phyloP scores from a whole-genome alignment of 257 asterid species.

The Marsdenia floribunda region DNA sequence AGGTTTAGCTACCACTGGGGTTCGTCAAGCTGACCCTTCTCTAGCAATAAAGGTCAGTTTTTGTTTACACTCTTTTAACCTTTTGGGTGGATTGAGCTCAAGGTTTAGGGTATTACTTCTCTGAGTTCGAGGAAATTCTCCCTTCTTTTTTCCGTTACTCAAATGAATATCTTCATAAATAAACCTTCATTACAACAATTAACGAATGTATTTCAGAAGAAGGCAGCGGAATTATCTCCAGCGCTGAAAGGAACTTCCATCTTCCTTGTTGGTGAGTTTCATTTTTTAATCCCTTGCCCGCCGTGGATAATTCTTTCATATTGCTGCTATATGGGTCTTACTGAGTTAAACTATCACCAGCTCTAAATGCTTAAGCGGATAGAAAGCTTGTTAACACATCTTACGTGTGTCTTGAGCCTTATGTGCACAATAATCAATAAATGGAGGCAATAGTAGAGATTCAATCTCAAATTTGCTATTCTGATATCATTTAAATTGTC shows the following conservation, averaged over 20 bases:
- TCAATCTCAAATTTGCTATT: too few species aligned
- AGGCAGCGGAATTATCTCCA: slow-evolving; percentile 57
- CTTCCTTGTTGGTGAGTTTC: slow-evolving; percentile 74
- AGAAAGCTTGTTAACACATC: too few species aligned
- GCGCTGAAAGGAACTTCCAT: slow-evolving; percentile 79
- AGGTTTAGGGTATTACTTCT: too few species aligned
- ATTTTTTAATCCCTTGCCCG: background rate
- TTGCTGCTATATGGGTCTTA: background rate
- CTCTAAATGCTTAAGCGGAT: too few species aligned
- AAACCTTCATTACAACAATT: too few species aligned
- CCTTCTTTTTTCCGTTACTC: background rate
- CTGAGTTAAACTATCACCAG: too few species aligned
- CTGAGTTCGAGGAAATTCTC: background rate
- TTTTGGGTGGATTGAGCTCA: background rate
- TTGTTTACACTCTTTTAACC: background rate
- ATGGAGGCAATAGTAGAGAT: too few species aligned
- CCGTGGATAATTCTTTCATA: background rate
- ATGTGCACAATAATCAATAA: too few species aligned
- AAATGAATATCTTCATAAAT: background rate
- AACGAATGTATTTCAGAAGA: slow-evolving; percentile 43
- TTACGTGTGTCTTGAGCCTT: too few species aligned
- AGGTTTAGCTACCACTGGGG: slow-evolving; percentile 10
- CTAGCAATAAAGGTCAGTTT: slow-evolving; percentile 56
- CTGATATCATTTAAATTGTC: too few species aligned
- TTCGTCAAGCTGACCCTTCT: slow-evolving; percentile 37